Base-by-base conservation (phyloP, 768 basidiomycete species). In the Suillus occidentalis region DNA sequence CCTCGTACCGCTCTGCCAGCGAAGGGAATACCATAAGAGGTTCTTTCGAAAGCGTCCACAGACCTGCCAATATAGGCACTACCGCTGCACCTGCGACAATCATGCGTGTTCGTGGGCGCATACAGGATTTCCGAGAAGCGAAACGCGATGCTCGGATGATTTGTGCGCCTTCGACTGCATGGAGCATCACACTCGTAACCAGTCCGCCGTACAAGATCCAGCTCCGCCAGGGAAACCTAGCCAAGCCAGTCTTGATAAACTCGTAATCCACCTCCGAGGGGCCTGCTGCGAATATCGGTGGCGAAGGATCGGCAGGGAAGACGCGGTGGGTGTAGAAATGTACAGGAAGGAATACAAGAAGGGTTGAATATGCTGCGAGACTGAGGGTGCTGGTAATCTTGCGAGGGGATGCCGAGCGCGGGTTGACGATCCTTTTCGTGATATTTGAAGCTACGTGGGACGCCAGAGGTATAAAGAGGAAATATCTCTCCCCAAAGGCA, bases 181-280 rank as follows among this genome's bases (percentile, higher is more conserved):
- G 94, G 57, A 89, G 70, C 0, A 82, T 78, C 0, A 85, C 83
- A 28, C 83, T 80, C 1, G 77, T 76, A 0, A 90, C 82, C 12
- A 95, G 82, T 0, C 84, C 87, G 1, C 80, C 73, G 69, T 95
- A 94, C 52, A 89, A 73, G 3, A 85, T 63, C 83, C 83, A 87
- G 70, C 84, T 89, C 45, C 84, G 79, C 72, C 78, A 75, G 0
- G 91, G 90, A 84, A 87, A 92, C 20, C 64, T 76, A 18, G 80
- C 79, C 45, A 94, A 75, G 3, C 85, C 90, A 6, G 84, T 81
- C 72, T 94, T 94, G 63, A 95, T 91, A 73, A 89, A 94, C 67
- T 94, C 90, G 72, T 84, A 95, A 75, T 92, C 89, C 43, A 95
- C 83, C 70, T 95, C 92, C 0, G 88, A 81, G 0, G 93, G 92